Conservation (phyloP, 148 eudicot genomes). For the Cornus kousa region DNA sequence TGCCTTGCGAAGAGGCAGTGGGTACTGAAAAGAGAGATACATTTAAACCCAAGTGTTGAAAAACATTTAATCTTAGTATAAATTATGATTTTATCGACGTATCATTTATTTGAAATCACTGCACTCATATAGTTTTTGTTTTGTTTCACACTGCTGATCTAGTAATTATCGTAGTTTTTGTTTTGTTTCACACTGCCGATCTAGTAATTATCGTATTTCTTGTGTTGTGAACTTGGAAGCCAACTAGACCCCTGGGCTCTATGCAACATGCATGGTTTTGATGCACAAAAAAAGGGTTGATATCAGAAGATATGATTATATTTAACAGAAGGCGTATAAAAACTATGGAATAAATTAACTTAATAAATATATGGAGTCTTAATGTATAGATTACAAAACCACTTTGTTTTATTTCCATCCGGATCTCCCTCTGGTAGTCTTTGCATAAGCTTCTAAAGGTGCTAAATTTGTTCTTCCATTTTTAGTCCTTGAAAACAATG, state of each 20-base stretch:
- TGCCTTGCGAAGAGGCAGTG: not conserved
- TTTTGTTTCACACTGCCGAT: too few species aligned
- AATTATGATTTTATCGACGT: too few species aligned
- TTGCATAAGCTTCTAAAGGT: slow-evolving; percentile 93
- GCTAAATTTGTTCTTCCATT: slow-evolving; percentile 89
- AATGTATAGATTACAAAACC: not conserved
- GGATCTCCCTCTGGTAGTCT: slow-evolving; percentile 77
- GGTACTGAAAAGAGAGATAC: not conserved
- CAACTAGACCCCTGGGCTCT: too few species aligned
- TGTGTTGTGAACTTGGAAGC: too few species aligned
- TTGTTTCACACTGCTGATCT: not conserved
- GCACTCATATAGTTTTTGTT: not conserved
- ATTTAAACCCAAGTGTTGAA: not conserved
- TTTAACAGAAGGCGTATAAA: too few species aligned
- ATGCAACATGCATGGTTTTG: too few species aligned
- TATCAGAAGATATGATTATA: not conserved
- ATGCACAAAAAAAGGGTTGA: not conserved
- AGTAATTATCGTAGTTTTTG: too few species aligned
- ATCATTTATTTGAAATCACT: too few species aligned
- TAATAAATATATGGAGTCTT: too few species aligned
- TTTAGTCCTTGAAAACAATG: not conserved
- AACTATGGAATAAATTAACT: too few species aligned
- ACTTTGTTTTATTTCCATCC: not conserved
- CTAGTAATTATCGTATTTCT: not conserved
- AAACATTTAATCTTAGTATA: not conserved